These are phyloP conservation scores for Monosporozyma solicola DNA, from an alignment of 805 yeast species.

Conservation along the genomic window DNA sequence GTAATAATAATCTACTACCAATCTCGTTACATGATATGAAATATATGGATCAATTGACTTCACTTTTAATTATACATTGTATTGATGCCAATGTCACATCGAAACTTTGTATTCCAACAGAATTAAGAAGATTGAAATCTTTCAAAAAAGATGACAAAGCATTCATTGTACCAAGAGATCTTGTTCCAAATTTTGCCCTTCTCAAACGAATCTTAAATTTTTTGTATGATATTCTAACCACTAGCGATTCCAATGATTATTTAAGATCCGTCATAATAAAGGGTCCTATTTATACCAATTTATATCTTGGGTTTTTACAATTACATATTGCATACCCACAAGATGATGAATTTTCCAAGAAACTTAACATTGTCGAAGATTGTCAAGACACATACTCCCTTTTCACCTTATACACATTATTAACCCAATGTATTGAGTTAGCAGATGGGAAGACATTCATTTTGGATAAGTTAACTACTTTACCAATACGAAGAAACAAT, in stretches of 20 bases:
- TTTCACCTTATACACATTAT: conserved; percentile 48
- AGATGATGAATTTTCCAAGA: conserved; percentile 20
- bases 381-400: conserved; percentile 61
- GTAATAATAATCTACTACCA: conserved; percentile 32
- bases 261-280: conserved; percentile 38
- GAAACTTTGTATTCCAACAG: conserved; percentile 56
- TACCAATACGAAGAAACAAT: conserved; percentile 46
- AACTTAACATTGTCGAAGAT: conserved; percentile 30
- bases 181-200: conserved; percentile 7
- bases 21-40: conserved; percentile 84
- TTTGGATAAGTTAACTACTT: conserved; percentile 39
- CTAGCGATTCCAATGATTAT: conserved; percentile 13
- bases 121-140: conserved; percentile 46
- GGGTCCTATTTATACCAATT: conserved; percentile 62
- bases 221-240: conserved; percentile 18
- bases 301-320: conserved; percentile 40
- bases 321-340: conserved; percentile 13
- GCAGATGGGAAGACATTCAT: conserved; percentile 40
- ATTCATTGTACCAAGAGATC: conserved; percentile 13
- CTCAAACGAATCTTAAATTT: conserved; percentile 12
- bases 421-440: conserved; percentile 43
- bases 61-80: conserved; percentile 60
- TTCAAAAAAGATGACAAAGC: conserved; percentile 30
- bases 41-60: conserved; percentile 54
- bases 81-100: conserved; percentile 53